These are phyloP conservation scores for Simmondsia chinensis DNA, from an alignment of 148 eudicot species.

Conservation along the genomic window DNA sequence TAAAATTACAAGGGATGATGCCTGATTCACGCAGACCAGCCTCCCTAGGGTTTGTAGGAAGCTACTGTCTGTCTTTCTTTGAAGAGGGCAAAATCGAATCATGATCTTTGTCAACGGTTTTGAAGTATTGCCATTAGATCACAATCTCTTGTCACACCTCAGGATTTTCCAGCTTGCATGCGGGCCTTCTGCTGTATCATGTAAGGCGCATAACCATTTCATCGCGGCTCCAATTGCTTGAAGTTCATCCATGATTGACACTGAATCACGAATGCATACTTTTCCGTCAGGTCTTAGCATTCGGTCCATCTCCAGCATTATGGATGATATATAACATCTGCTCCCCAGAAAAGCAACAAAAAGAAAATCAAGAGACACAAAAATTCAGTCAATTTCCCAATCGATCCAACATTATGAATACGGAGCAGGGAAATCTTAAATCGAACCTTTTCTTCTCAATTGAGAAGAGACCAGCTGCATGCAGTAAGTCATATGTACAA, in stretches of 20 bases:
- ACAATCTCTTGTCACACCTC: conserved; percentile 31
- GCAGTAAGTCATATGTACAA: conserved; percentile 56
- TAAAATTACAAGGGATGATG: no score
- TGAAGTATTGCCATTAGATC: background rate
- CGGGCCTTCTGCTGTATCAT: conserved; percentile 60
- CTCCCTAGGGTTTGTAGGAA: no score
- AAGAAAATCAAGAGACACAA: background rate
- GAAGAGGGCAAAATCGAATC: no score
- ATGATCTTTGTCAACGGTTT: no score
- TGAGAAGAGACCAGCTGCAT: conserved; percentile 59
- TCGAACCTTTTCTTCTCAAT: conserved; percentile 46
- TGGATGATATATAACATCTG: conserved; percentile 53
- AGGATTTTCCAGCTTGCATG: conserved; percentile 60
- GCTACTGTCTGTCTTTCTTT: no score
- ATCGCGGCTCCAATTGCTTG: conserved; percentile 44
- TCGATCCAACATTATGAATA: no score
- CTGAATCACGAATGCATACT: conserved; percentile 46
- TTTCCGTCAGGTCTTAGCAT: conserved; percentile 58
- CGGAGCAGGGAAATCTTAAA: no score
- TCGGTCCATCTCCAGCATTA: conserved; percentile 74
- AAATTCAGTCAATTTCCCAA: background rate
- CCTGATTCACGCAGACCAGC: no score
- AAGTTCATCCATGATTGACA: conserved; percentile 36
- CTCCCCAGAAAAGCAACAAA: background rate
- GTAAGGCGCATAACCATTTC: conserved; percentile 43